Evolutionary conservation across 2,329 filamentous ascomycete species (phyloP), one percentile per base, ranked within the genome.

Genomic region (Phoma sp.): DNA sequence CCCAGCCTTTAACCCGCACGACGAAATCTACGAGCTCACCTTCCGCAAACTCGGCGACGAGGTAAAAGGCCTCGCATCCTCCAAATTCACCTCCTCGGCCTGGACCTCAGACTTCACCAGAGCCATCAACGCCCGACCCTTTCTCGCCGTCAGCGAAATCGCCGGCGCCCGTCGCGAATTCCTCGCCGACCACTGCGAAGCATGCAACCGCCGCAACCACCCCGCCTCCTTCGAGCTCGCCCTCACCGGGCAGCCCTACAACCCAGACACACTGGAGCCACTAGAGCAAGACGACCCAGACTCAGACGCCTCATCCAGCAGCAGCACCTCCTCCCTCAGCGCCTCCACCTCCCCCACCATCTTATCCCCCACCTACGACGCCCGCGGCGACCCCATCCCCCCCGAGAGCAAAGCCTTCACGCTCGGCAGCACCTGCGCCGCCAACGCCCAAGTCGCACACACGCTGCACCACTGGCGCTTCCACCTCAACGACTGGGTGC

Each of bases 391-490:
- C 37, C 65, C 57, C 15, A 54, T 74, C 24, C 68, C 69, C 0
- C 67, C 71, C 1, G 69, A 66, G 27, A 63, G 60, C 15, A 66
- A 68, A 15, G 50, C 56, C 41, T 74, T 74, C 57, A 64, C 67
- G 1, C 60, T 74, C 1, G 72, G 72, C 29, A 63, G 57, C 4
- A 73, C 70, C 56, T 90, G 87, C 77, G 84, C 82, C 66, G 75
- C 77, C 29, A 88, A 88, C 61, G 89, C 90, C 0, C 80, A 86
- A 60, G 87, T 87, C 35, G 88, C 89, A 0, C 90, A 94, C 68
- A 83, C 82, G 1, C 80, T 94, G 3, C 82, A 86, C 4, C 91
- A 95, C 74, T 93, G 91, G 91, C 88, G 88, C 52, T 85, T 84
- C 56, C 84, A 87, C 40, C 84, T 94, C n/a, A 88, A 90, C 67